Base-by-base conservation (phyloP, 2,329 filamentous ascomycete species). In the Diaporthe humulicola region DNA sequence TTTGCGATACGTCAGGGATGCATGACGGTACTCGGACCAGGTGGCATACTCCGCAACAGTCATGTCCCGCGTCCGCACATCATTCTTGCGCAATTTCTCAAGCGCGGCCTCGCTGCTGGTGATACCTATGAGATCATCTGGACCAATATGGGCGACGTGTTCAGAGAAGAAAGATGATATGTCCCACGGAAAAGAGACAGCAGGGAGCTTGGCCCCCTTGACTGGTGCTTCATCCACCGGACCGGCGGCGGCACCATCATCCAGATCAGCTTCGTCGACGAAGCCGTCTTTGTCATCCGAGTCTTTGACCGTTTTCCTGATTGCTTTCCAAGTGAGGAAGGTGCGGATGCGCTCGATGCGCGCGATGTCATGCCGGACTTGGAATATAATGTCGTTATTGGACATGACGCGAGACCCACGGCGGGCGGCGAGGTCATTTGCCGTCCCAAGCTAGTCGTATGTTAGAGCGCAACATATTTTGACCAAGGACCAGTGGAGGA, bases 241-340 rank as follows among this genome's bases (percentile, higher is more conserved):
- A 3, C 92, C 92, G 10, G 57, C 71, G 30, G 90, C 91, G 1
- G 87, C 83, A 38, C 90, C 87, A 1, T 88, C 91, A 45, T 88
- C 90, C 1, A 88, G 90, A 5, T 90, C 70, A 6, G 93, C 92
- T 76, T 98, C 96, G 76, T 97, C 95, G n/a, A 92, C 94, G 1
- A 92, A 94, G 50, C 92, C 95, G 15, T 94, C 95, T 28, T 93
- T 94, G 73, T 94, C 95, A 84, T 98, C 96, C 0, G 93, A 96
- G 83, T 98, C 97, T 82, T 98, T 98, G 79, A 98, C 96, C 80
- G 96, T 98, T 86, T 98, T 98, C 69, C 97, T 94, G 28, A 99
- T 96, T 82, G 98, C 97, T 85, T 99, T 99, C 97, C 97, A 99
- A 0, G 95, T 97, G 3, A 99, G 89, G 80, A 99, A 99, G 4